Evolutionary conservation across 1,284 basidiomycete genomes (phyloP), one percentile per base, ranked within the genome.

Genomic region (Moesziomyces parantarcticus): DNA sequence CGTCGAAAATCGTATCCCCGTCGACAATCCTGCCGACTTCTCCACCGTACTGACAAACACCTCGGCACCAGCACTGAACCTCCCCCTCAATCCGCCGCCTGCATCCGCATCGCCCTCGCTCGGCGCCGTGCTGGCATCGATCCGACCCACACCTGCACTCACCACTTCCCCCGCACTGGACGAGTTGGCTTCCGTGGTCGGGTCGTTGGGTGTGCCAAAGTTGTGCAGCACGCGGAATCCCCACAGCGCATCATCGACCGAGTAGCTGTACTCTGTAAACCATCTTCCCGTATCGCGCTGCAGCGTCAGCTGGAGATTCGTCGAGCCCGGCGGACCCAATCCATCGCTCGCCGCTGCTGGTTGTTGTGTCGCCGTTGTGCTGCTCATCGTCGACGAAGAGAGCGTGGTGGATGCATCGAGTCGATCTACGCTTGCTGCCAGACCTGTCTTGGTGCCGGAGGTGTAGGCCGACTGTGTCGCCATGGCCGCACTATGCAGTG

Each of bases 251-350:
- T 98, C 95, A 76, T 95, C 92, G 0, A 93, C 92, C 67, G 93
- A 95, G 87, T 92, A 98, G 14, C 91, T 92, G 80, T 97, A 98
- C 84, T 98, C 96, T 3, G 92, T 91, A 69, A 92, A 93, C 90
- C 92, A 96, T 71, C 91, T 89, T 0, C 95, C 95, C 1, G 92
- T 89, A 80, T 97, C 94, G 77, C 96, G 92, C 84, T 97, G 94
- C 26, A 98, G 84, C 64, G 89, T 92, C 63, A 98, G 83, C 87
- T 97, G 90, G 69, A 97, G 82, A 18, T 83, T 80, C 0, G 82
- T 83, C 26, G 78, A 63, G 5, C 79, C 80, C 0, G 79, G 73
- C 7, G 74, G 70, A 7, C 69, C 74, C 7, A 73, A 26, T 2
- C 60, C 65, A 4, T 51, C 29, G 21, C 22, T 44, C 2, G 58